These are phyloP conservation scores for Paraconiothyrium brasiliense DNA, from an alignment of 2,329 filamentous ascomycete genomes.

Conservation along the genomic window DNA sequence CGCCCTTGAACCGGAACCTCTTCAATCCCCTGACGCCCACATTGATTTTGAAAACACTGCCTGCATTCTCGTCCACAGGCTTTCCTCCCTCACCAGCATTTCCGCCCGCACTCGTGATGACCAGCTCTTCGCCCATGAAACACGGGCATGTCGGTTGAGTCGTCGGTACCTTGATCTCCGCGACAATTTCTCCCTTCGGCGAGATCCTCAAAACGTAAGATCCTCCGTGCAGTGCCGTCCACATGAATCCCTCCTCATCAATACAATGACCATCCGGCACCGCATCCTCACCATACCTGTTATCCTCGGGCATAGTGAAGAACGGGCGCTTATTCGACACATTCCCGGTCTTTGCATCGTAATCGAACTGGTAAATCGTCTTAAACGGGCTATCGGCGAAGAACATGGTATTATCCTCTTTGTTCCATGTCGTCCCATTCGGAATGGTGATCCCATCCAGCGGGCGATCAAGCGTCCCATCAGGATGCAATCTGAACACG, in stretches of 20 bases:
- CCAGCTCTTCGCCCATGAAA: conserved; percentile 78
- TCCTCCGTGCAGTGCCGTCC: conserved; percentile 87
- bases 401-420: conserved; percentile 77
- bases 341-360: conserved; percentile 69
- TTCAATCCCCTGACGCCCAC: conserved; percentile 73
- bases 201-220: conserved; percentile 78
- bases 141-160: conserved; percentile 81
- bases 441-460: conserved; percentile 77
- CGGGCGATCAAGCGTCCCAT: conserved; percentile 67
- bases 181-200: conserved; percentile 74
- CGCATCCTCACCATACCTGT: conserved; percentile 53
- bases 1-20: conserved; percentile 49
- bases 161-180: conserved; percentile 79
- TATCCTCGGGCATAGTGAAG: conserved; percentile 72
- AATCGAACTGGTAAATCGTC: conserved; percentile 79
- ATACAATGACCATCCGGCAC: conserved; percentile 86
- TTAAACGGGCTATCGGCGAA: conserved; percentile 80
- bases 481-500: conserved; percentile 75
- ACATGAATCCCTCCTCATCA: conserved; percentile 85
- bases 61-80: conserved; percentile 70
- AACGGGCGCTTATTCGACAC: conserved; percentile 75
- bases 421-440: conserved; percentile 85
- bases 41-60: conserved; percentile 78
- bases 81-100: conserved; percentile 63
- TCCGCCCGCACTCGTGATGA: conserved; percentile 76